These are phyloP conservation scores for Pulveroboletus sp. DNA, from an alignment of 768 basidiomycete genomes.

Conservation along the genomic window DNA sequence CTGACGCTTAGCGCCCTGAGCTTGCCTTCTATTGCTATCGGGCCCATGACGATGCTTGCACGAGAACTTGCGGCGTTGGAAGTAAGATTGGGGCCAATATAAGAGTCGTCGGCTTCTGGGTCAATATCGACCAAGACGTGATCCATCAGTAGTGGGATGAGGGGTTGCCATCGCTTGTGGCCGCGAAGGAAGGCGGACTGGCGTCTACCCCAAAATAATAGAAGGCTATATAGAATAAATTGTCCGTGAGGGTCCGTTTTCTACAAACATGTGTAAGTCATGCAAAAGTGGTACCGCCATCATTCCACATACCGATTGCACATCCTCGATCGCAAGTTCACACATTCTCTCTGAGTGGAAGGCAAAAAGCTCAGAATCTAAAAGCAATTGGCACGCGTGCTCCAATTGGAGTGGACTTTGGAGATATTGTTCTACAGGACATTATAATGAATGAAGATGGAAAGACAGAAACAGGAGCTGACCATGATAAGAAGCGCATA, in stretches of 20 bases:
- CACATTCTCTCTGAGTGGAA: conserved; percentile 93
- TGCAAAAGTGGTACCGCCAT: not conserved
- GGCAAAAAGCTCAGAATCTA: conserved; percentile 81
- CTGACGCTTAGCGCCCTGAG: conserved; percentile 66
- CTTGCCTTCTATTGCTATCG: conserved; percentile 79
- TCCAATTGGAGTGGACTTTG: conserved; percentile 79
- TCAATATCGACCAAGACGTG: conserved; percentile 80
- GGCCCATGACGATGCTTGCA: conserved; percentile 38
- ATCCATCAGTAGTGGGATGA: conserved; percentile 82
- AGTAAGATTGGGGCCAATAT: conserved; percentile 37
- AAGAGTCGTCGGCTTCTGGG: conserved; percentile 61
- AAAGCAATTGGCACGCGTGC: conserved; percentile 70
- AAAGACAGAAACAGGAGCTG: conserved; percentile 24
- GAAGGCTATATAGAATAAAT: conserved; percentile 71
- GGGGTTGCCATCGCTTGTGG: conserved; percentile 76
- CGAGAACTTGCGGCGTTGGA: conserved; percentile 25
- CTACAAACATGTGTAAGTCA: conserved; percentile 33
- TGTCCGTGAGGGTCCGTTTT: conserved; percentile 83
- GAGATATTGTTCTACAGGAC: conserved; percentile 69
- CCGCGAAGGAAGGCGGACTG: conserved; percentile 68
- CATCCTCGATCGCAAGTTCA: conserved; percentile 68
- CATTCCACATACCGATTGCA: conserved; percentile 49
- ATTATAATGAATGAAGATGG: conserved; percentile 3
- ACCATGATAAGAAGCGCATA: conserved; percentile 89
- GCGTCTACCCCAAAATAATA: conserved; percentile 72